Base-by-base conservation (phyloP, 2,329 filamentous ascomycete genomes). In the Rhynchosporium secalis region DNA sequence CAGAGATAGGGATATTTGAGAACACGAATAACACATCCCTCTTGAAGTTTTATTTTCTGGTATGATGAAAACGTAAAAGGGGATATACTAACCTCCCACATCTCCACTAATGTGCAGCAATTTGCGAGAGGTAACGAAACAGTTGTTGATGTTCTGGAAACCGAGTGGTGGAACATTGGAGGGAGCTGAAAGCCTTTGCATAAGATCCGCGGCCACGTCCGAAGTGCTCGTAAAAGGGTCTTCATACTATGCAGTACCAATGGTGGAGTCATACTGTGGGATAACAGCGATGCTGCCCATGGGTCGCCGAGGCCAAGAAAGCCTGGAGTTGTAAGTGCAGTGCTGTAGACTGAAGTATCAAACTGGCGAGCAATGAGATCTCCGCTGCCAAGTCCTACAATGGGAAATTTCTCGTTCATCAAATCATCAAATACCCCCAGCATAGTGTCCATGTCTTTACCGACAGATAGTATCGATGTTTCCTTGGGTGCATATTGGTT, bases 201-300 rank as follows among this genome's bases (percentile, higher is more conserved):
- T 10, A 78, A 66, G 70, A 76, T 77, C 13, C 71, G 66, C n/a
- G 76, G 76, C 72, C 73, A 78, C 1, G 75, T 73, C 15, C 74
- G 73, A 54, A 76, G 68, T 4, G 74, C 69, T 52, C 75, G 70
- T 15, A 76, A 69, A 6, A 78, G 62, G 0, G 71, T 70, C 59
- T 74, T 65, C 72, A 75, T 75, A 49, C 72, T 75, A 40, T 75
- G 65, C 40, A 63, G 47, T 13, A 49, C 52, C 31, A 64, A 48
- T 7, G 62, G 36, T 15, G 66, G 61, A 29, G 61, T 60, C 45
- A 48, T 61, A 20, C 59, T 40, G 9, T 46, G 54, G 6, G 59
- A 29, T 10, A 60, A 31, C n/a, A 64, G 36, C n/a, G 60, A 45
- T 60, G 43, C 29, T 33, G 41, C 59, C 47, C 51, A 66, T n/a